A percentile compares a stretch with the other conserved stretches of the same genome.
Conservation (phyloP, 2,329 filamentous ascomycete species). For the Fusarium piperis region DNA sequence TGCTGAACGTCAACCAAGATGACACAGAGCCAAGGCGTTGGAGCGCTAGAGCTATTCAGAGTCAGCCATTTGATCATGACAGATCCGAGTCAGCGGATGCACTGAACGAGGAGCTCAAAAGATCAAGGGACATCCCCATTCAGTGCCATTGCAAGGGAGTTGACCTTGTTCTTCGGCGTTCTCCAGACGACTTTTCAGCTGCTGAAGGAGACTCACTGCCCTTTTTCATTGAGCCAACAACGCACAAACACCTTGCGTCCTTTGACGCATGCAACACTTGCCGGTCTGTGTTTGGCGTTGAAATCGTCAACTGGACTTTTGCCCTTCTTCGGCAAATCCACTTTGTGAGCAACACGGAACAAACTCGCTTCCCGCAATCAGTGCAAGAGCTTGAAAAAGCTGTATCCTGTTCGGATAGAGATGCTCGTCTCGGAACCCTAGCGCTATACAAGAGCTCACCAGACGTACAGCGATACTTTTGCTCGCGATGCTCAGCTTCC, state of each 20-base stretch:
- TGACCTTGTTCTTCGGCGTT: slow-evolving; percentile 51
- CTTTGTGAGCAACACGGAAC: slow-evolving; percentile 32
- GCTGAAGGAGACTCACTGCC: slow-evolving; percentile 46
- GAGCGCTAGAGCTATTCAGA: slow-evolving; percentile 32
- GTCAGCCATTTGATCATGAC: slow-evolving; percentile 42
- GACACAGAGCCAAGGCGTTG: slow-evolving; percentile 41
- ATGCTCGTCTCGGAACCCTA: slow-evolving; percentile 54
- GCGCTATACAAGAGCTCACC: slow-evolving; percentile 54
- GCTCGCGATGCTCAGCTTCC: slow-evolving; percentile 56
- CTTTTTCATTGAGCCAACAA: slow-evolving; percentile 54
- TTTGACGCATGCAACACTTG: slow-evolving; percentile 61
- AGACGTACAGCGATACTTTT: slow-evolving; percentile 59
- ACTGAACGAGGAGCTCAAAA: slow-evolving; percentile 17
- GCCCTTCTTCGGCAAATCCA: slow-evolving; percentile 51
- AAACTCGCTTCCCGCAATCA: slow-evolving; percentile 15
- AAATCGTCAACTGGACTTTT: slow-evolving; percentile 59
- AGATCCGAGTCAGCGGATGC: slow-evolving; percentile 42
- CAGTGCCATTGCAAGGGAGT: slow-evolving; percentile 60
- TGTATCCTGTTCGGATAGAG: slow-evolving; percentile 41
- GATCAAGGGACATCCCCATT: slow-evolving; percentile 46
- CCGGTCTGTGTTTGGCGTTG: slow-evolving; percentile 52
- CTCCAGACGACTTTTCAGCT: slow-evolving; percentile 36
- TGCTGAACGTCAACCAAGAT: slow-evolving; percentile 48
- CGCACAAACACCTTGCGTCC: slow-evolving; percentile 50
- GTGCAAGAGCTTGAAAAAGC: slow-evolving; percentile 46